Conservation (phyloP, 2,329 filamentous ascomycete genomes). For the Annulohypoxylon truncatum region DNA sequence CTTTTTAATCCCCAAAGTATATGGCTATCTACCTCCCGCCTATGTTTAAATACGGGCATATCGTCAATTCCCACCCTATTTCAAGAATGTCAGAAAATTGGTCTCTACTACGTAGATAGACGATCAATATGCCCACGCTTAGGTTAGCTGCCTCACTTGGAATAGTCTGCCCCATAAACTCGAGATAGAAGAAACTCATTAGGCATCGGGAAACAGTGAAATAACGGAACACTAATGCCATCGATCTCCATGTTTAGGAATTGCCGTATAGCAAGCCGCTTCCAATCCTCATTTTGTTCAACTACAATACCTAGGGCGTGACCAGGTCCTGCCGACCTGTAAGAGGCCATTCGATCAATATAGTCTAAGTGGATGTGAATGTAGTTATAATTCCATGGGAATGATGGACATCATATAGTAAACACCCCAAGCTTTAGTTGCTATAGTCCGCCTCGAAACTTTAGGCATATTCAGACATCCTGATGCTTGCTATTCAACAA, state of each 20-base stretch:
- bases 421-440: constrained; percentile 1
- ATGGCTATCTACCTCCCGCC: not conserved
- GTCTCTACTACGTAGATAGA: not conserved
- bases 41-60: not conserved
- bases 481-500: not conserved
- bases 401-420: constrained; percentile 22
- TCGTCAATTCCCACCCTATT: not conserved
- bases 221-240: not conserved
- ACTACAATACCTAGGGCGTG: not conserved
- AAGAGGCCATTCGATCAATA: not conserved
- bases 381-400: not conserved
- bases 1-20: not conserved
- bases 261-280: not conserved
- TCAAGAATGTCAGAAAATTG: not conserved
- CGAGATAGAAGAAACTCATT: not conserved
- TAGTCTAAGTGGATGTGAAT: not conserved
- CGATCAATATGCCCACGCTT: not conserved
- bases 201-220: not conserved
- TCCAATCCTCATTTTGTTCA: not conserved
- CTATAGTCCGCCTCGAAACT: not conserved
- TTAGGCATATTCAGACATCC: not conserved
- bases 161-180: not conserved
- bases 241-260: not conserved
- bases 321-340: not conserved
- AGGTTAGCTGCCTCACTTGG: not conserved